Percentiles rank a stretch among this genome's conserved stretches.
These are phyloP conservation scores for Sporothrix humicola DNA, from an alignment of 2,329 filamentous ascomycete species.

Conservation along the genomic window DNA sequence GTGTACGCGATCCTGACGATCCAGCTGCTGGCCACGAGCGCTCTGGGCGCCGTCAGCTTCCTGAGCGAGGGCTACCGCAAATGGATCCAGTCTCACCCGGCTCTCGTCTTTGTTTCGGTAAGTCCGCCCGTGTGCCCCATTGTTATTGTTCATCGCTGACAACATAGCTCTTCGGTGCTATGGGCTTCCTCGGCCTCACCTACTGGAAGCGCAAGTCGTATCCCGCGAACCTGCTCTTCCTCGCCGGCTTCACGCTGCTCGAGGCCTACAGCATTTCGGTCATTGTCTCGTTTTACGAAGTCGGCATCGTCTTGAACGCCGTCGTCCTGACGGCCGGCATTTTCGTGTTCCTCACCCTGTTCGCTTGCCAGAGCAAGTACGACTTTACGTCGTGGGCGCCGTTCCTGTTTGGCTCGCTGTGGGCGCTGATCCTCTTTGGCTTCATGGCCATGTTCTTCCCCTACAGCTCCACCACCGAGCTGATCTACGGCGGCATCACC, in stretches of 20 bases:
- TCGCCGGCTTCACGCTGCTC: conserved; percentile 84
- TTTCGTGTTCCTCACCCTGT: conserved; percentile 79
- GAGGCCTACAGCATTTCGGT: conserved; percentile 95
- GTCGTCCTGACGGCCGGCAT: conserved; percentile 85
- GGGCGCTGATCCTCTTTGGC: conserved; percentile 89
- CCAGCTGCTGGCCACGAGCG: conserved; percentile 84
- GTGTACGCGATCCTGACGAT: conserved; percentile 98
- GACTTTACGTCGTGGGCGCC: conserved; percentile 98
- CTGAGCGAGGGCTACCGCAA: conserved; percentile 76
- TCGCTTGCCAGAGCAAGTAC: conserved; percentile 97
- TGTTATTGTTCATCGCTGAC: conserved; percentile 6
- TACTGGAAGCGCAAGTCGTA: conserved; percentile 97
- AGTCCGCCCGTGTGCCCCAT: too few species aligned
- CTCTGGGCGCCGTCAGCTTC: conserved; percentile 83
- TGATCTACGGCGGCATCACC: conserved; percentile 80
- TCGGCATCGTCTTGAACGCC: conserved; percentile 84
- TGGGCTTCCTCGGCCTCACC: conserved; percentile 83
- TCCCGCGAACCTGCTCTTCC: conserved; percentile 91
- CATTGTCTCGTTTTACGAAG: conserved; percentile 88
- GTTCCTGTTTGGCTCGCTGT: conserved; percentile 88
- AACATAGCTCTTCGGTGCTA: conserved; percentile 71
- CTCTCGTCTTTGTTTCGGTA: conserved; percentile 83
- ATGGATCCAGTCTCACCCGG: conserved; percentile 86
- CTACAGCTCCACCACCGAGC: conserved; percentile 77
- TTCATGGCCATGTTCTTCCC: conserved; percentile 94